These are phyloP conservation scores for Daedalea quercina DNA, from an alignment of 768 basidiomycete genomes.

Conservation along the genomic window DNA sequence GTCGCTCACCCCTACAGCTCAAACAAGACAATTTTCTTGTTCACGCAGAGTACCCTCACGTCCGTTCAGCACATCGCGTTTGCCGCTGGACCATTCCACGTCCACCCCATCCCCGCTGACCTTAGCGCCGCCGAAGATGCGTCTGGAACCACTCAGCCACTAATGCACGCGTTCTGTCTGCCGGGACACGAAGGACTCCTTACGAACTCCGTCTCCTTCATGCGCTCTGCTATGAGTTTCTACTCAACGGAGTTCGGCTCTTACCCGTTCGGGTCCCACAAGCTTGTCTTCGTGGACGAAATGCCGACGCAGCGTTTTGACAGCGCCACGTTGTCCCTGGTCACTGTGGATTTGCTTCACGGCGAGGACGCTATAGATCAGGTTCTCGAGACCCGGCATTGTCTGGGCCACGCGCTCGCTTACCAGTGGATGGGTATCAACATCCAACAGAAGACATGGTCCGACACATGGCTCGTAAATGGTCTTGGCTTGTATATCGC, in stretches of 20 bases:
- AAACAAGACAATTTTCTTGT: conserved; percentile 91
- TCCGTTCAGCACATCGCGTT: conserved; percentile 97
- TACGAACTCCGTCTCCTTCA: conserved; percentile 59
- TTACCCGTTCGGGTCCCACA: conserved; percentile 94
- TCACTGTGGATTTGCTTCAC: conserved; percentile 77
- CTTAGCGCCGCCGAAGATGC: conserved; percentile 53
- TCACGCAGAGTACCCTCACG: conserved; percentile 77
- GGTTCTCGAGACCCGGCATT: conserved; percentile 83
- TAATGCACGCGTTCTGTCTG: conserved; percentile 89
- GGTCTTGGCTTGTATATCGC: conserved; percentile 90
- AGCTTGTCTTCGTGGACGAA: conserved; percentile 90
- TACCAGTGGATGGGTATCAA: conserved; percentile 98
- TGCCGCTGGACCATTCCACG: conserved; percentile 91
- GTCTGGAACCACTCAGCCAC: conserved; percentile 54
- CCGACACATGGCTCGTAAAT: conserved; percentile 96
- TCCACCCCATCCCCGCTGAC: conserved; percentile 62
- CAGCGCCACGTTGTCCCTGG: conserved; percentile 74
- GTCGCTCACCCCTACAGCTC: conserved; percentile 91
- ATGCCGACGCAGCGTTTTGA: conserved; percentile 78
- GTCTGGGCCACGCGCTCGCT: conserved; percentile 81
- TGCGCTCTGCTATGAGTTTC: conserved; percentile 89
- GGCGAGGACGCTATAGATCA: conserved; percentile 90
- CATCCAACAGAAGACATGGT: conserved; percentile 88
- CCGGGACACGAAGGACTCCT: conserved; percentile 81
- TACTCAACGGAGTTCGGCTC: conserved; percentile 89